These are phyloP conservation scores for Candida suzukii DNA, from an alignment of 805 yeast species.

Conservation along the genomic window DNA sequence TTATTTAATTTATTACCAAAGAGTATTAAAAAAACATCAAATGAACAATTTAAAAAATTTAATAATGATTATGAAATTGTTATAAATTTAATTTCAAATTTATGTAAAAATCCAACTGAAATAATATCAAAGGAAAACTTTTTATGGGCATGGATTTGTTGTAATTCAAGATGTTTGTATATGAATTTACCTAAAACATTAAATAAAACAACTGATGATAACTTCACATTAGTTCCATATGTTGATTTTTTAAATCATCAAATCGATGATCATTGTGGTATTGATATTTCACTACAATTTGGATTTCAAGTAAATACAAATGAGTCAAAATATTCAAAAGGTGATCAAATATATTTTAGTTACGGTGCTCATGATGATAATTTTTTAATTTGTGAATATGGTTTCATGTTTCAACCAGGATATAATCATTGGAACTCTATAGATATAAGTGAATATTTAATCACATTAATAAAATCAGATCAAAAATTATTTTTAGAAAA, in stretches of 20 bases:
- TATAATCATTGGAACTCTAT: conserved; percentile 62
- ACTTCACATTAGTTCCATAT: conserved; percentile 86
- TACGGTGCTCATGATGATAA: conserved; percentile 90
- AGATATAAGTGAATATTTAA: conserved; percentile 48
- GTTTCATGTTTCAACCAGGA: conserved; percentile 45
- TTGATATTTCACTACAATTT: conserved; percentile 31
- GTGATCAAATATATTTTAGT: conserved; percentile 60
- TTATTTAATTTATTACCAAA: conserved; percentile 36
- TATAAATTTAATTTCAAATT: conserved; percentile 13
- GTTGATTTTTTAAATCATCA: conserved; percentile 84
- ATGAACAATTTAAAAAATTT: conserved; percentile 36
- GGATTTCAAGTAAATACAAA: conserved; percentile 50
- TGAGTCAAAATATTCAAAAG: conserved; percentile 20
- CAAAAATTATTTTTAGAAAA: conserved; percentile 42
- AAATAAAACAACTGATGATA: conserved; percentile 44
- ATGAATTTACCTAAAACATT: conserved; percentile 45
- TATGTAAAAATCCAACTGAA: neutral
- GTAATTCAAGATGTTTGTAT: conserved; percentile 87
- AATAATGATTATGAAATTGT: conserved; percentile 37
- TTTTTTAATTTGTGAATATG: conserved; percentile 79
- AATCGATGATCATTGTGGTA: conserved; percentile 43
- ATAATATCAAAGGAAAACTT: conserved; percentile 25
- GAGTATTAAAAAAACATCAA: conserved; percentile 31
- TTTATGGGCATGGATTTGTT: conserved; percentile 76
- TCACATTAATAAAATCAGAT: conserved; percentile 22